Conservation (phyloP, 1,284 basidiomycete species). For the Neolentinus lepideus region DNA sequence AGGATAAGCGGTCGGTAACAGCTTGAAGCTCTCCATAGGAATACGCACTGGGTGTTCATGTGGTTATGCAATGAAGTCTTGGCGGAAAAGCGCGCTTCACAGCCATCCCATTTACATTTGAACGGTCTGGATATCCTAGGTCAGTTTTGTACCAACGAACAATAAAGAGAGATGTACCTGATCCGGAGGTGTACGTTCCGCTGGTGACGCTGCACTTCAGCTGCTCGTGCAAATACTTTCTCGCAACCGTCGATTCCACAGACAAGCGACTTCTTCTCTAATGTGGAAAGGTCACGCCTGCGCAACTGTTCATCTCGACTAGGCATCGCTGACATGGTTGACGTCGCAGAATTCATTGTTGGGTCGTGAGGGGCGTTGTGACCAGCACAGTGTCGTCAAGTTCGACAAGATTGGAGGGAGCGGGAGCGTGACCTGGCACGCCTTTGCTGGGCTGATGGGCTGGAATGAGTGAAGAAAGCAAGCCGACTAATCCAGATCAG, state of each 20-base stretch:
- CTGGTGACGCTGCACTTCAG: conserved; percentile 46
- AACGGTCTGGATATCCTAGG: conserved; percentile 25
- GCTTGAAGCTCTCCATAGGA: background rate
- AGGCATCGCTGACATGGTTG: background rate
- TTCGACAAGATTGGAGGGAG: background rate
- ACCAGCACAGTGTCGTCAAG: background rate
- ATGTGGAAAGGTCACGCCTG: background rate
- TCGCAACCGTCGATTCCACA: conserved; percentile 29
- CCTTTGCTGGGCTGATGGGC: background rate
- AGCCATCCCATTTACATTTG: conserved; percentile 37
- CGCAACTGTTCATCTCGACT: background rate
- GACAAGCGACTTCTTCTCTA: background rate
- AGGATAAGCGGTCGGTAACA: background rate
- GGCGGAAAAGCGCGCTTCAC: conserved; percentile 43
- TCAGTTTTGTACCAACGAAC: background rate
- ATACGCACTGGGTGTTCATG: conserved; percentile 46
- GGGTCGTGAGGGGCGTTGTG: conserved; percentile 3
- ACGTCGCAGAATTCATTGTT: background rate
- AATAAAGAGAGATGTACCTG: conserved; percentile 27
- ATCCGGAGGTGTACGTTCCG: conserved; percentile 31
- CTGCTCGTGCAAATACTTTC: conserved; percentile 40
- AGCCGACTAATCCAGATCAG: background rate
- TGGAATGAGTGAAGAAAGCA: background rate
- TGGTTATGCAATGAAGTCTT: conserved; percentile 49
- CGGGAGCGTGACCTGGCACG: background rate